Base-by-base conservation (phyloP, 805 yeast genomes). In the Maudiozyma serrabonitensis region DNA sequence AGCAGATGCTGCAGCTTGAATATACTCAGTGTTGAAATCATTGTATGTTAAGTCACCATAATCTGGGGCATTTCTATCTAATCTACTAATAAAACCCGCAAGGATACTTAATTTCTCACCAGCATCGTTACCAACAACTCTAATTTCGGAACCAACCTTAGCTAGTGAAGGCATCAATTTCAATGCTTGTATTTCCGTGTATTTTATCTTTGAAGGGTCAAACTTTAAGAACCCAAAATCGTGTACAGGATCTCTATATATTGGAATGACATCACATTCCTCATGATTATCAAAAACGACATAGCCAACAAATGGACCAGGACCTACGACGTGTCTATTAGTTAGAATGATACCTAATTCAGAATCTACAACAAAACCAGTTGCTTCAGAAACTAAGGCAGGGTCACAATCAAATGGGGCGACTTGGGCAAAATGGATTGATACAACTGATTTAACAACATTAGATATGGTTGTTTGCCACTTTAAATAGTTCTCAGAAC, bases 111-210 rank as follows among this genome's bases (percentile, higher is more conserved):
- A 72, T 67, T 90, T 89, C 65, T 90, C 97, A 62, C 96, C 97
- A 13, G 95, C 95, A 70, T 90, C 97, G 67, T 90, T 90, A 73
- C 97, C 97, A 38, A 90, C 90, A 28, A 90, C 96, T 60, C 96
- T 77, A 60, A 90, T 89, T 64, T 90, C 97, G 39, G 87, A 79
- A 37, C 97, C 97, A n/a, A 90, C 90, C 58, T 78, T 76, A 28
- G 96, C 96, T 52, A 84, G 72, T 16, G 87, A 91, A 0, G 97
- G 97, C 55, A 77, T 75, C 48, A 90, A 70, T 40, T 76, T 75
- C 45, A 90, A 72, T 39, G 83, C 83, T 46, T 75, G 74, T 4
- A 90, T 75, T 44, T 75, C 66, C 85, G 87, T 82, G 61, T 89
- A 84, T 64, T 84, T 84, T 52, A 90, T 77, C 16, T 71, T 72